A percentile compares a stretch with the other conserved stretches of the same genome.
Conservation (phyloP, 163 green algal species). For the Scenedesmus sp. region DNA sequence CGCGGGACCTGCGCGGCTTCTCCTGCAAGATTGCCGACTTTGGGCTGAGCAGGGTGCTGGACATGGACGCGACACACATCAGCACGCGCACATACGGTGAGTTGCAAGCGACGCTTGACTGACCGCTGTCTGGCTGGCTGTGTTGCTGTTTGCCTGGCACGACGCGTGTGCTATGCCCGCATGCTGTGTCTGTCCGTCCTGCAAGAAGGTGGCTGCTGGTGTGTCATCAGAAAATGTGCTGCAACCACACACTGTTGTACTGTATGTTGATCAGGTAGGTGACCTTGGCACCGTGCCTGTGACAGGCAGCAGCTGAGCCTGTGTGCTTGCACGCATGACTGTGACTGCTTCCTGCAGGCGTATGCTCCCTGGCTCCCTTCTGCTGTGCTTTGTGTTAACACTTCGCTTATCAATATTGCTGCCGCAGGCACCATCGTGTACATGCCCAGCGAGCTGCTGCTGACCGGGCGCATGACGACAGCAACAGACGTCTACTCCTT, state of each 20-base stretch:
- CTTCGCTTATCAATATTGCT: not conserved
- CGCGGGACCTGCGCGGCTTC: slow-evolving; percentile 13
- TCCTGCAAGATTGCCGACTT: slow-evolving; percentile 55
- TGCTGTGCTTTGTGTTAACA: not conserved
- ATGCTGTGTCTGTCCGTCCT: no score
- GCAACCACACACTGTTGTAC: not conserved
- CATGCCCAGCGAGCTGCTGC: slow-evolving; percentile 52
- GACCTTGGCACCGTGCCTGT: not conserved
- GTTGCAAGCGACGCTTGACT: not conserved
- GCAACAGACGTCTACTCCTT: slow-evolving; percentile 58
- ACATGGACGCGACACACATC: slow-evolving; percentile 50
- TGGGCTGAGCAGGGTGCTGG: slow-evolving; percentile 48
- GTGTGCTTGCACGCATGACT: not conserved
- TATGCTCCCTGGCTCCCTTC: not conserved
- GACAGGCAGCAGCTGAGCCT: not conserved
- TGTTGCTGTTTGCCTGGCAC: not conserved
- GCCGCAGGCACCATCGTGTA: slow-evolving; percentile 38
- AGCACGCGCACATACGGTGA: slow-evolving; percentile 43
- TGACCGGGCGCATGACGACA: slow-evolving; percentile 21
- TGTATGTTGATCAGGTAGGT: not conserved
- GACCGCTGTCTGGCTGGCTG: not conserved
- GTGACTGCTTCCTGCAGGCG: not conserved
- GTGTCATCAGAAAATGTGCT: no score
- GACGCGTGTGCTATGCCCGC: not conserved
- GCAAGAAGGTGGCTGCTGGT: no score